Conservation (phyloP, 805 yeast species). For the Candida wancherniae region DNA sequence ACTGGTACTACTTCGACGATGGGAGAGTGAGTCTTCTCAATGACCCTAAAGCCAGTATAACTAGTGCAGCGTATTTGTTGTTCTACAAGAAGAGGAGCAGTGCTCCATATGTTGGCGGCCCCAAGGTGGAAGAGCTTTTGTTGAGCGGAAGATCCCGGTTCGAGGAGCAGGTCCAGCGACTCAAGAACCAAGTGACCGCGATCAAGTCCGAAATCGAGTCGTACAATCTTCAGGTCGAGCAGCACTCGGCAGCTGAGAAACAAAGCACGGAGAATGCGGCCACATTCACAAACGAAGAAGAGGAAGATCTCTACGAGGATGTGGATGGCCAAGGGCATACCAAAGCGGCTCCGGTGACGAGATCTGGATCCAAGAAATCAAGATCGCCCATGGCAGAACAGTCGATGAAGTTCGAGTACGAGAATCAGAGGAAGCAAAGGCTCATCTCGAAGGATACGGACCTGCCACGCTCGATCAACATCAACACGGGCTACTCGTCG, state of each 20-base stretch:
- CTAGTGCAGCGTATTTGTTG: conserved; percentile 80
- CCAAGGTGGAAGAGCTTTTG: conserved; percentile 22
- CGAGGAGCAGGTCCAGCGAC: conserved; percentile 34
- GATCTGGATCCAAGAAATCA: conserved; percentile 10
- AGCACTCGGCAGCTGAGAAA: conserved; percentile 14
- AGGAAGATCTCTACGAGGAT: conserved; percentile 10
- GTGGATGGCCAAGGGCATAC: conserved; percentile 4
- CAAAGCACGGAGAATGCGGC: conserved; percentile 9
- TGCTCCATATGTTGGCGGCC: conserved; percentile 12
- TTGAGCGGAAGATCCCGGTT: conserved; percentile 44
- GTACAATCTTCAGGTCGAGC: conserved; percentile 13
- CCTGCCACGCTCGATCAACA: conserved; percentile 16
- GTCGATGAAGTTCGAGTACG: conserved; percentile 12
- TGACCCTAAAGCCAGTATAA: conserved; percentile 55
- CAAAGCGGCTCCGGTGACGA: background rate
- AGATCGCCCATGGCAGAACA: conserved; percentile 16
- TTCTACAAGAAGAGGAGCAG: conserved; percentile 66
- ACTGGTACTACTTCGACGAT: conserved; percentile 92
- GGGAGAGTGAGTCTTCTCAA: conserved; percentile 59
- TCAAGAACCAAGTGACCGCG: conserved; percentile 26
- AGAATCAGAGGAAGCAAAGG: conserved; percentile 17
- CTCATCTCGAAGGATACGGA: conserved; percentile 16
- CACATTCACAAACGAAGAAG: conserved; percentile 3
- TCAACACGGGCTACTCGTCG: conserved; percentile 15
- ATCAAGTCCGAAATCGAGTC: conserved; percentile 9